Evolutionary conservation across 225 moss, liverwort and hornwort species (phyloP), one percentile per base, ranked within the genome.

Genomic region (Lunularia cruciata): DNA sequence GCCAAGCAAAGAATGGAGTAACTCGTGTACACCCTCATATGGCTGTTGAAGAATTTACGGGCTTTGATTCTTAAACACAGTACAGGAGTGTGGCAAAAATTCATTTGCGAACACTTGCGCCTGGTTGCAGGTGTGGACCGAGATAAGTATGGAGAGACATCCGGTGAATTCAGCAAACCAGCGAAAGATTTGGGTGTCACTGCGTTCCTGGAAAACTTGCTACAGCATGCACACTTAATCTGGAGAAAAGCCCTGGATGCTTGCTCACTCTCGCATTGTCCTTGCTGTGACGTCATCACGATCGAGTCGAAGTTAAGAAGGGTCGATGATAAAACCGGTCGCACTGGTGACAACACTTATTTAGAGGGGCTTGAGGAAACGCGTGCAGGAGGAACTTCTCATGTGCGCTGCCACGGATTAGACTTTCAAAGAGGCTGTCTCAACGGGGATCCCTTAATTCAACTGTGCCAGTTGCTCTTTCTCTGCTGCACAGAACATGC

Each of bases 141-240:
- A 68, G 86, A 71, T 48, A 65, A 75, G 66, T 73, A 63, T 56
- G 57, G 68, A 53, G 87, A 84, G 46, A 76, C 64, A 42, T 51
- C 76, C 74, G 53, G 82, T 67, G 81, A 74, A 34, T 68, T 70
- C 48, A 46, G 74, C 9, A 78, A 68, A 57, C 48, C 43, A 75
- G 81, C 75, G 56, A 74, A 76, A 12, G 18, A 55, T 51, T 79
- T 78, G 48, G 85, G 86, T 42, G 70, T 64, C 27, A 47, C 63
- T 49, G 59, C 68, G 37, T 93, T 93, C 68, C 80, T 89, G 72
- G 88, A 83, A 69, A 89, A 91, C 54, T 82, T 99, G 66, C 88
- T 83, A 80, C 77, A 78, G 57, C 91, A 91, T 73, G 59, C 85
- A 35, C 85, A 89, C 70, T 79, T 75, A 37, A 74, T 99, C 33